Percentiles rank a stretch among this genome's conserved stretches.
These are phyloP conservation scores for Colletotrichum sublineola DNA, from an alignment of 2,329 filamentous ascomycete species.

Conservation along the genomic window DNA sequence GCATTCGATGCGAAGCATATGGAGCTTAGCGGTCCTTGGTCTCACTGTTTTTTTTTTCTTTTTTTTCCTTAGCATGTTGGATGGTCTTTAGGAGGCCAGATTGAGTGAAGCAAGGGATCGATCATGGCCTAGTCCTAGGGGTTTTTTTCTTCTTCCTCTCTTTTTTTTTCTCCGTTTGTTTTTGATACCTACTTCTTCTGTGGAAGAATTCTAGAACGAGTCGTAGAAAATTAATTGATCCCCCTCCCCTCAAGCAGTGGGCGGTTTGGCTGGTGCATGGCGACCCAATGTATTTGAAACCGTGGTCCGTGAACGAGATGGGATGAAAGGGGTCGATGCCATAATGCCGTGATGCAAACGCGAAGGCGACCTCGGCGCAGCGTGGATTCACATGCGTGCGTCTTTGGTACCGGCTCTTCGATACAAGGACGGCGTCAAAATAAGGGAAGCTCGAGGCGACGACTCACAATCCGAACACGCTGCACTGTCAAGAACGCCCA, in stretches of 20 bases:
- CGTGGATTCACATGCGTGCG: too few relatives aligned
- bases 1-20: conserved; percentile 13
- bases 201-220: conserved; percentile 24
- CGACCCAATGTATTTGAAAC: conserved; percentile 17
- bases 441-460: too few relatives aligned
- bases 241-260: neutral
- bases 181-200: conserved; percentile 33
- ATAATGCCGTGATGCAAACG: neutral
- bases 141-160: neutral
- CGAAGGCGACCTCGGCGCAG: neutral
- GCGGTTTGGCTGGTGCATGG: neutral
- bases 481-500: too few relatives aligned
- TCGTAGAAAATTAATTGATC: neutral
- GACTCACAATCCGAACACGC: too few relatives aligned
- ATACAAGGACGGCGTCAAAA: too few relatives aligned
- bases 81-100: neutral
- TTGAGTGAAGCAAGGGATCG: neutral
- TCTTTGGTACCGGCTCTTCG: too few relatives aligned
- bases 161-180: neutral
- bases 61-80: neutral
- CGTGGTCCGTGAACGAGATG: conserved; percentile 3
- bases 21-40: conserved; percentile 20
- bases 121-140: neutral
- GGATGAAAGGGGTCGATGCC: neutral
- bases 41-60: neutral